Evolutionary conservation across 768 basidiomycete genomes (phyloP).

Genomic region (Tulasnella sp.): DNA sequence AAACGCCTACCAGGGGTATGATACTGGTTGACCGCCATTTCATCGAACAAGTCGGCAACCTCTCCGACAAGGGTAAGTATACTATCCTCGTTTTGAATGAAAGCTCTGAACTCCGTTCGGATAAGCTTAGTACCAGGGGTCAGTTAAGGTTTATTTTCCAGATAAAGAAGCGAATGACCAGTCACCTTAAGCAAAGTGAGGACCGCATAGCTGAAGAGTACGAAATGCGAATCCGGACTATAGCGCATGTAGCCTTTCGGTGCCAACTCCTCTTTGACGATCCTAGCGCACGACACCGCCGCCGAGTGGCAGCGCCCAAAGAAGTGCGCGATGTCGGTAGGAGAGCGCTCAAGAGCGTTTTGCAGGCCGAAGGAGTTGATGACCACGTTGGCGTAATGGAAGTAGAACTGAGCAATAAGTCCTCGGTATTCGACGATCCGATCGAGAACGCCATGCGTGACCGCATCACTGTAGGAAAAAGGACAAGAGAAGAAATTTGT

Average conservation of each 20-base stretch:
- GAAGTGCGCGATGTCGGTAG: conserved; percentile 72
- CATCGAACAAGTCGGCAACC: conserved; percentile 72
- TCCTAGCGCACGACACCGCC: conserved; percentile 58
- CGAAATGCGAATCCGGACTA: conserved; percentile 84
- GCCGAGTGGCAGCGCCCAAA: conserved; percentile 69
- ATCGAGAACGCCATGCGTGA: not conserved
- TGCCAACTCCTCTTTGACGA: conserved; percentile 72
- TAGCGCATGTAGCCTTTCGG: conserved; percentile 72
- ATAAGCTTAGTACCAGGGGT: conserved; percentile 47
- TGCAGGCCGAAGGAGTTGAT: conserved; percentile 95
- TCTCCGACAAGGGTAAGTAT: conserved; percentile 67
- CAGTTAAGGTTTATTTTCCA: not conserved
- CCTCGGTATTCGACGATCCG: conserved; percentile 9
- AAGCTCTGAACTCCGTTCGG: conserved; percentile 73
- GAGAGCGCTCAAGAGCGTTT: conserved; percentile 76
- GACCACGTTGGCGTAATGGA: conserved; percentile 77
- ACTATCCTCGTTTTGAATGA: conserved; percentile 63
- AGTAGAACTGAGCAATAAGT: conserved; percentile 48
- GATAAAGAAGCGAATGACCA: conserved; percentile 9
- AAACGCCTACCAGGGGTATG: conserved; percentile 63
- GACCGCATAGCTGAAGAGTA: conserved; percentile 87
- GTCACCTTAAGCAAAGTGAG: conserved; percentile 83
- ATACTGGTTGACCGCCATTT: conserved; percentile 61
- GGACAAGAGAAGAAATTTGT: not conserved
- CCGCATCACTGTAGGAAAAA: not conserved